Evolutionary conservation across 345 rosid species (phyloP).

Genomic region (Citropsis articulata): DNA sequence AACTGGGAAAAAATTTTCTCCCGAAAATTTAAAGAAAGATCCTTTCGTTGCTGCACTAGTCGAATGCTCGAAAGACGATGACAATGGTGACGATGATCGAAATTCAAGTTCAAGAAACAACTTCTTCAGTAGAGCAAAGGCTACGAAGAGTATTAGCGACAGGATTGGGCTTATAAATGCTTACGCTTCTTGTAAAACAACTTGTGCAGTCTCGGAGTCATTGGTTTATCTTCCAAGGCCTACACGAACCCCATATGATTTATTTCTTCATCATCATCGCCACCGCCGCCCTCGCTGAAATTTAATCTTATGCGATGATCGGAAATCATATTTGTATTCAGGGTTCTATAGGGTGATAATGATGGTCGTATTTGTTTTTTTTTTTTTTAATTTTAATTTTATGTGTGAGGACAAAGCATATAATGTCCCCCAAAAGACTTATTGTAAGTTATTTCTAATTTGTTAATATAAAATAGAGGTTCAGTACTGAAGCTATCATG

Average conservation of each 20-base stretch:
- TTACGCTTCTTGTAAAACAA: conserved; percentile 63
- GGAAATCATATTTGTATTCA: not conserved
- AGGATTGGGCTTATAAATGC: conserved; percentile 64
- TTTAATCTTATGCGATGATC: not conserved
- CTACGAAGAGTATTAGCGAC: conserved; percentile 35
- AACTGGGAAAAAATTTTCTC: conserved; percentile 25
- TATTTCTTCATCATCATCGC: conserved; percentile 14
- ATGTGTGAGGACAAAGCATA: not conserved
- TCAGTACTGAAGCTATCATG: not conserved
- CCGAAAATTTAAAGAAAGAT: conserved; percentile 36
- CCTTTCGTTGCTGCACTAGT: conserved; percentile 78
- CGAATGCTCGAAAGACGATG: conserved; percentile 64
- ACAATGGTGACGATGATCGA: not conserved
- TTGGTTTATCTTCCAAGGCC: conserved; percentile 62
- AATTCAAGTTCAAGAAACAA: not conserved
- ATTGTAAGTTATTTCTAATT: not conserved
- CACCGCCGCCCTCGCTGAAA: conserved; percentile 22
- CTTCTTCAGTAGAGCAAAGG: conserved; percentile 26
- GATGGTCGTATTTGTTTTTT: not conserved
- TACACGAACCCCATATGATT: conserved; percentile 29
- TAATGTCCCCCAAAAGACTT: not conserved
- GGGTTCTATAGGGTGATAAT: not conserved
- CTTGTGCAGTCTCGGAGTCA: conserved; percentile 69
- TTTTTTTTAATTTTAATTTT: not conserved
- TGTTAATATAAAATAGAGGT: not conserved